These are phyloP conservation scores for Diospyros kaki DNA, from an alignment of 148 eudicot genomes.

Conservation along the genomic window DNA sequence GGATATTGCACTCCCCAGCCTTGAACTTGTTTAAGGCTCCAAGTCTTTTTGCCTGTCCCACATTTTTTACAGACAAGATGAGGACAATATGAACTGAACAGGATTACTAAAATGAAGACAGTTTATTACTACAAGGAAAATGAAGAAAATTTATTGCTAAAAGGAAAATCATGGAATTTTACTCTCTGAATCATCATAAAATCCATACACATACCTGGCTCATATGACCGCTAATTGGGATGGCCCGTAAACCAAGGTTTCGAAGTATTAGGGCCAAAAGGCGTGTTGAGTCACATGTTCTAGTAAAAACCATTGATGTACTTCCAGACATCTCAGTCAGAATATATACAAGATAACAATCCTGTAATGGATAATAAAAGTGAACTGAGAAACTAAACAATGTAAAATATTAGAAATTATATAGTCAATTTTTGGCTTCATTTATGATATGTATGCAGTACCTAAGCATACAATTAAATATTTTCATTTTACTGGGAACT, in stretches of 20 bases:
- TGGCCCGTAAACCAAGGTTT: slow-evolving; percentile 78
- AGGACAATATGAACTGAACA: background rate
- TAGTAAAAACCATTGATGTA: slow-evolving; percentile 80
- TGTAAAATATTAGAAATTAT: background rate
- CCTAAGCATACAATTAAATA: background rate
- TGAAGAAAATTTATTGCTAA: background rate
- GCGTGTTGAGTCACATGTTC: slow-evolving; percentile 69
- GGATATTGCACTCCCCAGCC: slow-evolving; percentile 80
- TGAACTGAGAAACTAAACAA: background rate
- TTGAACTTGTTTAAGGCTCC: slow-evolving; percentile 87
- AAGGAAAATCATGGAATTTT: slow-evolving; percentile 3
- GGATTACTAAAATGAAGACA: background rate
- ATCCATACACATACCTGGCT: slow-evolving; percentile 41
- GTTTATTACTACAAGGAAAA: background rate
- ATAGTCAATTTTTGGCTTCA: slow-evolving; percentile 1
- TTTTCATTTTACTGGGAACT: background rate
- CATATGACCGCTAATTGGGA: slow-evolving; percentile 88
- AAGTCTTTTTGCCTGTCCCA: slow-evolving; percentile 66
- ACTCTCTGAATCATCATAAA: background rate
- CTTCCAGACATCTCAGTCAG: slow-evolving; percentile 66
- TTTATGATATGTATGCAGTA: background rate
- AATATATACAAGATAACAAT: slow-evolving; percentile 77
- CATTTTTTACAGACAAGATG: background rate
- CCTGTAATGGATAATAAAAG: slow-evolving; percentile 31
- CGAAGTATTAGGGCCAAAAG: slow-evolving; percentile 69